phyloP scores from a whole-genome alignment of 345 rosid species.

The Lagerstroemia speciosa region DNA sequence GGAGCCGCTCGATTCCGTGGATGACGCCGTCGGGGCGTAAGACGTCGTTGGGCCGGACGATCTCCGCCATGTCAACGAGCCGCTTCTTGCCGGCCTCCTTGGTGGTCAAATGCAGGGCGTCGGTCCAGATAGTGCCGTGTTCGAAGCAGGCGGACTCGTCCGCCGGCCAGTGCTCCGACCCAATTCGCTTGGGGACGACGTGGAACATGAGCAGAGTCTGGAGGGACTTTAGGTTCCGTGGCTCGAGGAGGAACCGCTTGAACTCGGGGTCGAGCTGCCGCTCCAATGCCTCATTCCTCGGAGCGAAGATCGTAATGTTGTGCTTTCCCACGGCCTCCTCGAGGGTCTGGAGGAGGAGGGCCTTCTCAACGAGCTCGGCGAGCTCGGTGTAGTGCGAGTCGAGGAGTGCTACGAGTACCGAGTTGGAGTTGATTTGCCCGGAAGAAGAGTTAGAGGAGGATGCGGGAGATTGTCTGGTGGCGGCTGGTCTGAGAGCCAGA shows the following conservation, averaged over 20 bases:
- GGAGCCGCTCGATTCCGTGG: constrained; percentile 52
- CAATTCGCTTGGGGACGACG: constrained; percentile 57
- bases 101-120: constrained; percentile 38
- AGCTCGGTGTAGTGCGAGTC: constrained; percentile 93
- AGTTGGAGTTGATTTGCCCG: constrained; percentile 71
- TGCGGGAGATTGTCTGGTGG: neutral
- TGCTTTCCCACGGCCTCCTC: constrained; percentile 78
- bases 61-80: constrained; percentile 35
- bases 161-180: constrained; percentile 45
- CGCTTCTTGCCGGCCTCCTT: constrained; percentile 19
- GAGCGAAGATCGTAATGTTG: constrained; percentile 92
- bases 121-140: constrained; percentile 42
- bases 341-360: constrained; percentile 75
- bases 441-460: constrained; percentile 16
- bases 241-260: constrained; percentile 86
- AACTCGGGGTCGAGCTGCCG: constrained; percentile 77
- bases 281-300: constrained; percentile 75
- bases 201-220: constrained; percentile 68
- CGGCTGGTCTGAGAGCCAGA: constrained; percentile 16
- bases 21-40: constrained; percentile 65
- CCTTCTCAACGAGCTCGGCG: constrained; percentile 84
- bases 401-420: constrained; percentile 86
- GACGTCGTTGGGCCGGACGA: constrained; percentile 38
- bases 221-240: constrained; percentile 71
- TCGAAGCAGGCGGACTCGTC: constrained; percentile 13